Evolutionary conservation across 208 protist species (phyloP), one percentile per base, ranked within the genome.

Genomic region (Trichomonas vaginalis): DNA sequence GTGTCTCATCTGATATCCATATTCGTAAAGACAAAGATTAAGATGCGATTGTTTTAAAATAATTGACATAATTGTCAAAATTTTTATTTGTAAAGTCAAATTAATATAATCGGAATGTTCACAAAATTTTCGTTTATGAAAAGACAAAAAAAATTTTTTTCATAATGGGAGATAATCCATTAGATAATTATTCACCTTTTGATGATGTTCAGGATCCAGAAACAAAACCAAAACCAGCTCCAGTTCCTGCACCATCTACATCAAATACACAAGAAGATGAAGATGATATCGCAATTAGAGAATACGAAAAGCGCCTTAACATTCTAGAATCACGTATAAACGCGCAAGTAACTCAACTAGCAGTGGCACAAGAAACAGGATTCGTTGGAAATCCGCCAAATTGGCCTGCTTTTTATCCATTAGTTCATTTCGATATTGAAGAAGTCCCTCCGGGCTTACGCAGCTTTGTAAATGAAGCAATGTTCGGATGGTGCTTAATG

Each of bases 351-450:
- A 39, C 40, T 15, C 40, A 51, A 39, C 15, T 92, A 8, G 46
- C 15, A 6, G n/a, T 51, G 32, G 86, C 86, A 14, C 86, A 51
- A 51, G 45, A 92, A 47, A 92, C 86, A 92, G 86, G 86, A n/a
- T 48, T 8, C 51, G 15, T 51, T 32, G 86, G 56, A 51, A 17
- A 35, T 35, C 86, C 45, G 12, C 86, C 86, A 51, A 92, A 92
- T 92, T 92, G 40, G 40, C 86, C 86, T 32, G 46, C 42, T 39
- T 92, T 92, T 92, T 51, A 92, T 92, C 86, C 86, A 39, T n/a
- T 92, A 8, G 86, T 92, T 92, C 86, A 92, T 92, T 92, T 51
- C 32, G 86, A 92, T 39, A 92, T 92, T 49, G 86, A 92, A 35
- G 86, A 92, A 51, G 86, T 92, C 51, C 86, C 86, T 39, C 14